phyloP scores from a whole-genome alignment of 495 filamentous ascomycete genomes.

The Durotheca rogersii region DNA sequence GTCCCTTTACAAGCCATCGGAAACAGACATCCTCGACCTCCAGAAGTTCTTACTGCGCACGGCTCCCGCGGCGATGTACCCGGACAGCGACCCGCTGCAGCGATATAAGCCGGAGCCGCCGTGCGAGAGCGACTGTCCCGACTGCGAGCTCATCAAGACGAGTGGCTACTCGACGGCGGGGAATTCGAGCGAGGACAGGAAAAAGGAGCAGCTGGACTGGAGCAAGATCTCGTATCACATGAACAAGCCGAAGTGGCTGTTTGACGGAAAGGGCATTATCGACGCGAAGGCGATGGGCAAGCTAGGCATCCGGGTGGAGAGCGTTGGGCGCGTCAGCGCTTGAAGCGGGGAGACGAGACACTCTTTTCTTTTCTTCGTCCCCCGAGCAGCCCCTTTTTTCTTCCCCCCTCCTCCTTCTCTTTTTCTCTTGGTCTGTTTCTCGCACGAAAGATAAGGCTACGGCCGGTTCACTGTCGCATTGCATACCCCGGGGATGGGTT shows the following conservation, averaged over 20 bases:
- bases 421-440: background rate
- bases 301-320: slow-evolving; percentile 58
- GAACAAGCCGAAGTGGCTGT: slow-evolving; percentile 67
- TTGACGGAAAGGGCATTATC: slow-evolving; percentile 68
- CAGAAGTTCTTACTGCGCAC: slow-evolving; percentile 32
- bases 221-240: slow-evolving; percentile 49
- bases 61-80: background rate
- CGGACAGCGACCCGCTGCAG: slow-evolving; percentile 28
- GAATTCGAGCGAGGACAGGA: slow-evolving; percentile 12
- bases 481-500: slow-evolving; percentile 2
- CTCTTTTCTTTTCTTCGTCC: slow-evolving; percentile 3
- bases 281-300: slow-evolving; percentile 55
- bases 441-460: background rate
- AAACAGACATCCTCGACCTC: slow-evolving; percentile 39
- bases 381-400: background rate
- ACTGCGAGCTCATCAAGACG: slow-evolving; percentile 37
- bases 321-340: slow-evolving; percentile 42
- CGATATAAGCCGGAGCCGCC: slow-evolving; percentile 37
- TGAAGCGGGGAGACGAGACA: slow-evolving; percentile 1
- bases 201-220: slow-evolving; percentile 27
- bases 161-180: slow-evolving; percentile 27
- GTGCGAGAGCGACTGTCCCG: slow-evolving; percentile 37
- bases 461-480: slow-evolving; percentile 7
- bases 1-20: slow-evolving; percentile 24
- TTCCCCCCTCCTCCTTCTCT: background rate